phyloP scores from a whole-genome alignment of 78 protist species.

The Creolimax fragrantissima region DNA sequence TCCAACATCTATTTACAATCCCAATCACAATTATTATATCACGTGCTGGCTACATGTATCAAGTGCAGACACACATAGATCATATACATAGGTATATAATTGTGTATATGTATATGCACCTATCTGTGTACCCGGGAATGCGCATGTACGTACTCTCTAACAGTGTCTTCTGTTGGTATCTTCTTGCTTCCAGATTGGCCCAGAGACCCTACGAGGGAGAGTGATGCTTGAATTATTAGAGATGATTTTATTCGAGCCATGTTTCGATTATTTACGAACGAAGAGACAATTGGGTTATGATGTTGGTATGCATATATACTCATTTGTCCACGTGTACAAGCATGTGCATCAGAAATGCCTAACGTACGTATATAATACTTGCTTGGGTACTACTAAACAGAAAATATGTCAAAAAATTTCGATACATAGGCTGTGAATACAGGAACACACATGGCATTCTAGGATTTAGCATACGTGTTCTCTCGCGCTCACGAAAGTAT shows the following conservation, averaged over 20 bases:
- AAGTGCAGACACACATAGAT: too few relatives aligned
- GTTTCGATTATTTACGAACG: constrained; percentile 21
- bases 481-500: background rate
- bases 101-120: background rate
- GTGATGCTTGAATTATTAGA: background rate
- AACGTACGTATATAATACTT: too few relatives aligned
- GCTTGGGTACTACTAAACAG: too few relatives aligned
- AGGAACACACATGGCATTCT: background rate
- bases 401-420: too few relatives aligned
- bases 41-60: too few relatives aligned
- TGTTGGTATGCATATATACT: background rate
- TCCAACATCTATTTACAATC: background rate
- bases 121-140: background rate
- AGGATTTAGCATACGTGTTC: background rate
- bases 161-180: background rate
- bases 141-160: background rate
- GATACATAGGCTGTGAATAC: background rate
- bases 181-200: background rate
- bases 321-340: too few relatives aligned
- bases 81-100: too few relatives aligned
- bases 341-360: too few relatives aligned
- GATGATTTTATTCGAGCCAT: constrained; percentile 4
- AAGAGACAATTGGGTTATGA: constrained; percentile 19
- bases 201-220: background rate
- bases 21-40: background rate